A percentile compares a stretch with the other conserved stretches of the same genome.
Conservation (phyloP, 1,284 basidiomycete species). For the Boletus sp. region DNA sequence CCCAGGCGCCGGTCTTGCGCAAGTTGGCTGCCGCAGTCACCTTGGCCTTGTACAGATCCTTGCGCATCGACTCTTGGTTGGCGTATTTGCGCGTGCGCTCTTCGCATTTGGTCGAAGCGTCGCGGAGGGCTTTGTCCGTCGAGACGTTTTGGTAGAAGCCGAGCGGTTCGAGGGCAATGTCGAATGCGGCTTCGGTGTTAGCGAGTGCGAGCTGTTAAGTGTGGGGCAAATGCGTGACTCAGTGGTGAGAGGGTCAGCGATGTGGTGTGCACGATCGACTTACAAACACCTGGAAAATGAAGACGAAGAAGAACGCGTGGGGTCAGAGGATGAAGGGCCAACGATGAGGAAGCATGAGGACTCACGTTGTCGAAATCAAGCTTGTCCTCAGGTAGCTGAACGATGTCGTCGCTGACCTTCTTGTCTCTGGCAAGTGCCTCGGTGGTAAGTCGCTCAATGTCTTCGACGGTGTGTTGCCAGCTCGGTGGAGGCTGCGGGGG, state of each 20-base stretch:
- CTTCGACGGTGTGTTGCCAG: slow-evolving; percentile 67
- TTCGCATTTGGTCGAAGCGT: slow-evolving; percentile 71
- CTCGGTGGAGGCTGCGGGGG: slow-evolving; percentile 65
- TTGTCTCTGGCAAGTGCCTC: slow-evolving; percentile 57
- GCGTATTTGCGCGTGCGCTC: slow-evolving; percentile 61
- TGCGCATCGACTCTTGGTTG: slow-evolving; percentile 70
- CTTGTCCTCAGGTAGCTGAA: slow-evolving; percentile 51
- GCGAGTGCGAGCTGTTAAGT: slow-evolving; percentile 46
- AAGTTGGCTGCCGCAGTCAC: slow-evolving; percentile 65
- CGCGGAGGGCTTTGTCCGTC: slow-evolving; percentile 62
- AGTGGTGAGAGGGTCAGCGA: too few relatives aligned
- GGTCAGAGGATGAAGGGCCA: not conserved
- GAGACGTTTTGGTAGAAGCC: slow-evolving; percentile 80
- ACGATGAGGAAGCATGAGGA: not conserved
- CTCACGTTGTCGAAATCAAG: slow-evolving; percentile 58
- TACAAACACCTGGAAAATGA: slow-evolving; percentile 58
- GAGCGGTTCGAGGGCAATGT: slow-evolving; percentile 53
- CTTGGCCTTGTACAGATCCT: slow-evolving; percentile 73
- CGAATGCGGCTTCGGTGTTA: slow-evolving; percentile 52
- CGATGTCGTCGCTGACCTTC: slow-evolving; percentile 57
- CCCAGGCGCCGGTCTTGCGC: slow-evolving; percentile 50
- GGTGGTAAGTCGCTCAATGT: slow-evolving; percentile 56
- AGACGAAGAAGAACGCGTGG: too few relatives aligned
- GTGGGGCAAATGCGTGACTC: not conserved
- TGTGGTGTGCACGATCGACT: slow-evolving; percentile 29